These are phyloP conservation scores for Xylaria cubensis DNA, from an alignment of 495 filamentous ascomycete genomes.

Conservation along the genomic window DNA sequence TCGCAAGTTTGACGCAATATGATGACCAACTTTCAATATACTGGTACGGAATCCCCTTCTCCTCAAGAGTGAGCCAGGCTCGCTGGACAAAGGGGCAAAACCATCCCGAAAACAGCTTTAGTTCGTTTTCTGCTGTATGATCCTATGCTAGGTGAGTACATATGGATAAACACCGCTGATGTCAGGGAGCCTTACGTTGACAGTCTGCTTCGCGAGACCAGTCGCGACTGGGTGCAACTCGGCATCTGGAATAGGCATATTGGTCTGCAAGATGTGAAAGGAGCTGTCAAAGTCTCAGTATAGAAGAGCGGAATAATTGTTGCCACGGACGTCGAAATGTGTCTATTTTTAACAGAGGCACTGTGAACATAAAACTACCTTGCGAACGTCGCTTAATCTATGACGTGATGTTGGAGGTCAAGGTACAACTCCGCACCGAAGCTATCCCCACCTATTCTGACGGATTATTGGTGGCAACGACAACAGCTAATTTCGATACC, in stretches of 20 bases:
- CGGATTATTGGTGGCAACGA: neutral
- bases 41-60: slow-evolving; percentile 69
- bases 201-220: slow-evolving; percentile 50
- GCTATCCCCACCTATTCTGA: slow-evolving; percentile 8
- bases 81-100: slow-evolving; percentile 65
- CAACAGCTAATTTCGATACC: neutral
- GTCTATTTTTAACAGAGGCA: neutral
- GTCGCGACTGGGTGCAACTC: slow-evolving; percentile 62
- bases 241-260: slow-evolving; percentile 49
- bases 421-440: slow-evolving; percentile 6
- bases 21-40: slow-evolving; percentile 59
- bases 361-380: neutral
- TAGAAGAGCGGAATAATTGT: neutral
- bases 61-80: slow-evolving; percentile 66
- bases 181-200: slow-evolving; percentile 30
- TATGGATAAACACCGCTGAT: neutral
- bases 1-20: neutral
- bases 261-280: neutral
- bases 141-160: slow-evolving; percentile 28
- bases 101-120: slow-evolving; percentile 71
- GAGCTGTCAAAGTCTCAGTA: neutral
- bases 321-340: too few species aligned
- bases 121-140: slow-evolving; percentile 56
- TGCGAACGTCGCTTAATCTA: neutral
- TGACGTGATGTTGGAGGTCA: slow-evolving; percentile 10